Base-by-base conservation (phyloP, 805 yeast genomes). In the Yarrowia yakushimensis region DNA sequence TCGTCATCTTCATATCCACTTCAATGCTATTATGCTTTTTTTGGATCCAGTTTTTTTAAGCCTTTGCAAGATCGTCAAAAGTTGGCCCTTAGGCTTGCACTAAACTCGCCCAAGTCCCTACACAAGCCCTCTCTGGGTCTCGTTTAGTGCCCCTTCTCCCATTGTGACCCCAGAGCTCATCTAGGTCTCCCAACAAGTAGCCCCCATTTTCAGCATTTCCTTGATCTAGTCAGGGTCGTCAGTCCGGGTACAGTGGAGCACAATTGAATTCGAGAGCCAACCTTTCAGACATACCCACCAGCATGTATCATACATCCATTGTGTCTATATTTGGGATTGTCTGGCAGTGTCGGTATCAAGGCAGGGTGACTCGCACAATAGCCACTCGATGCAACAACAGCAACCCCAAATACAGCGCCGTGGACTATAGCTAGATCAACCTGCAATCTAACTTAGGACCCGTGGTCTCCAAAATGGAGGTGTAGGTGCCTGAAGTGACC, bases 61-160 rank as follows among this genome's bases (percentile, higher is more conserved):
- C 52, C 52, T 45, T 9, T 45, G 33, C 52, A 48, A 48, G 33
- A 33, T 48, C 41, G 41, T 45, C 52, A 18, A 20, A n/a, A 11
- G 36, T 36, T 45, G 52, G 36, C 23, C 17, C 45, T 45, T 28
- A 7, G 20, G 12, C 36, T 13, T 30, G 36, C 52, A 45, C 52
- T 45, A 45, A 20, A 6, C 4, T n/a, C 23, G 22, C 36, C 52
- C 23, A 30, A 17, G 50, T 27, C 34, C 50, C 50, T 43, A 43
- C 50, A 27, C n/a, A 33, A 43, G 50, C 11, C 50, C 27, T 43
- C 30, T 33, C 52, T 13, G 17, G 8, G 23, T 4, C 25, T 17
- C 5, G 15, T 36, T 28, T 45, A 43, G 50, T 43, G 33, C 12
- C 34, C 33, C 12, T 18, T 23, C 33, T 10, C 8, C 50, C 34